Evolutionary conservation across 1,284 basidiomycete genomes (phyloP).

Genomic region (Ganoderma leucocontextum): DNA sequence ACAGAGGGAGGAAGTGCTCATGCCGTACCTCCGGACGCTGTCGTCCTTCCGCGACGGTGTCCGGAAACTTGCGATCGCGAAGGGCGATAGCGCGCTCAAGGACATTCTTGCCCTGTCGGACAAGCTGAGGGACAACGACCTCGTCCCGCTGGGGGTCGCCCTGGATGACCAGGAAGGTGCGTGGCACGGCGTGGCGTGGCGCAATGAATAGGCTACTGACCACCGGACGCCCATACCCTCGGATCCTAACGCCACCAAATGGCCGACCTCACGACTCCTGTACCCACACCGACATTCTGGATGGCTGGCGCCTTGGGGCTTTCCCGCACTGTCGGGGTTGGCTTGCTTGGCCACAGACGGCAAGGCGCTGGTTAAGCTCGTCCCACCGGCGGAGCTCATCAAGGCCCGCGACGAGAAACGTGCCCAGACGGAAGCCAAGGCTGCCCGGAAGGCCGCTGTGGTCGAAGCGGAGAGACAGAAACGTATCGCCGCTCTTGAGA

Average conservation of each 20-base stretch:
- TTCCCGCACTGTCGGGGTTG: background rate
- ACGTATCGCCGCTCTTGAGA: conserved; percentile 85
- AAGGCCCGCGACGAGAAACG: conserved; percentile 91
- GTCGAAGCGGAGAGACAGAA: conserved; percentile 80
- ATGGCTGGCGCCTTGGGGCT: background rate
- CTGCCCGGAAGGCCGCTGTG: conserved; percentile 81
- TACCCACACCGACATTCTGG: background rate
- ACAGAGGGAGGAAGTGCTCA: conserved; percentile 85
- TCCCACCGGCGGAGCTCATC: conserved; percentile 85
- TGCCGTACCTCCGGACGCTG: conserved; percentile 90
- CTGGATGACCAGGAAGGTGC: conserved; percentile 95
- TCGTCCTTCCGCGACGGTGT: conserved; percentile 94
- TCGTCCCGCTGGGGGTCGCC: conserved; percentile 93
- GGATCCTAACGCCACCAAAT: conserved; percentile 8
- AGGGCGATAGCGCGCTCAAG: conserved; percentile 69
- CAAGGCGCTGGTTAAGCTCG: conserved; percentile 94
- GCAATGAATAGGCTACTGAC: background rate
- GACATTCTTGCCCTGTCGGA: conserved; percentile 90
- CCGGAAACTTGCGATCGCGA: conserved; percentile 82
- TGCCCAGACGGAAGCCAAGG: conserved; percentile 79
- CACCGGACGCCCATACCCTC: background rate
- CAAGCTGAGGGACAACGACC: conserved; percentile 88
- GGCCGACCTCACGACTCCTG: background rate
- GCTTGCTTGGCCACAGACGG: conserved; percentile 68
- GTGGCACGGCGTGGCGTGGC: conserved; percentile 21